Base-by-base conservation (phyloP, 352 stramenopile genomes). In the Pythium grandisporangium region DNA sequence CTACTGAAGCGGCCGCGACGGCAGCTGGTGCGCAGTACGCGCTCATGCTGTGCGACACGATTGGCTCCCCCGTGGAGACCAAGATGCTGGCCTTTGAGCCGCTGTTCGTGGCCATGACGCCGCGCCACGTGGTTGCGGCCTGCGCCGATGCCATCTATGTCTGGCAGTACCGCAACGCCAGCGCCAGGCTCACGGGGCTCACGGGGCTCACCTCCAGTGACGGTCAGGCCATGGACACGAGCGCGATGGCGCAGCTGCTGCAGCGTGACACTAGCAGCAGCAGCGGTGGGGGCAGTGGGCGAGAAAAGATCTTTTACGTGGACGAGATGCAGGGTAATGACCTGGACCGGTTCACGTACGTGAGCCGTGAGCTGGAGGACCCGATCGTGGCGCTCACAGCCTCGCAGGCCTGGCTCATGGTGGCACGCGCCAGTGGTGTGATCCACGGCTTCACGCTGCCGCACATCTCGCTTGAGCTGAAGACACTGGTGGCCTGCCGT, bases 111-210 rank as follows among this genome's bases (percentile, higher is more conserved):
- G 48, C 58, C 22, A 97, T 97, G 89, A 95, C 84, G n/a, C 48
- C 66, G 12, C 67, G 69, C 29, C 79, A 95, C 38, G 74, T 96
- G 14, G 57, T 95, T 17, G 68, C 77, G 10, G 84, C 88, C 1
- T 87, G 70, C 6, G 61, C 70, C 2, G 71, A 90, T 30, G 81
- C 73, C 4, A 88, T 97, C 16, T 97, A 96, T 54, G 72, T 92
- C 0, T 97, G 91, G 90, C 91, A 97, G 63, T 97, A 96, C 55
- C 85, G 81, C 29, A 89, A 87, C 25, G 77, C 72, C 1, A 87
- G 64, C 41, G 52, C 76, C 27, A 88, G 92, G 40, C 57, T 92
- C 29, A 86, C 78, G 23, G 70, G 75, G 5, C 55, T 85, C 1
- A 74, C 72, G 14, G 59, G 32, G 8, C 30, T 24, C 25, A 36